phyloP scores from a whole-genome alignment of 164 flowering plant species.

The Berberis vulgaris region DNA sequence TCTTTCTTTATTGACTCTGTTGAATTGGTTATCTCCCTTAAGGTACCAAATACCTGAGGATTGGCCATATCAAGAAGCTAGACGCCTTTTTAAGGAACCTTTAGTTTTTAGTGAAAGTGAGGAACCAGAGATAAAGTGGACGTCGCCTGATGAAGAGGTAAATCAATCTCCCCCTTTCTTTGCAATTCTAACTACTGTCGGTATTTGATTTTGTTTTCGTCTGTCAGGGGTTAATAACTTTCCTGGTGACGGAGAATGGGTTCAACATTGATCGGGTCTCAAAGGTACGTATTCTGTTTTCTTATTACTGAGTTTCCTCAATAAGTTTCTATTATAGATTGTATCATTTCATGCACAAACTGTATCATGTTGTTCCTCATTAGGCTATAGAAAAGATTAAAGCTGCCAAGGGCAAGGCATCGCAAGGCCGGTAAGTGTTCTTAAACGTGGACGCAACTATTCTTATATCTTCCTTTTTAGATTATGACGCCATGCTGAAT shows the following conservation, averaged over 20 bases:
- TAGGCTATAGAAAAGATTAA: constrained; percentile 93
- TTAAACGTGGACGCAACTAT: constrained; percentile 5
- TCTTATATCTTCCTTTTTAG: neutral
- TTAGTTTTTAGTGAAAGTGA: constrained; percentile 39
- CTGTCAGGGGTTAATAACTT: constrained; percentile 56
- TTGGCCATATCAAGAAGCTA: constrained; percentile 87
- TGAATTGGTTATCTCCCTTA: constrained; percentile 8
- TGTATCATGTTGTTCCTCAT: neutral
- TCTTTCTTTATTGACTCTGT: no score
- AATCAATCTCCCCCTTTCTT: neutral
- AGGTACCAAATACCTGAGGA: constrained; percentile 85
- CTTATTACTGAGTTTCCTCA: neutral
- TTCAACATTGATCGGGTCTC: constrained; percentile 83
- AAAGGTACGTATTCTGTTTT: constrained; percentile 43
- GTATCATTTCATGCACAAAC: neutral
- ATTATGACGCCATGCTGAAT: neutral
- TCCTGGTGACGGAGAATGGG: constrained; percentile 82
- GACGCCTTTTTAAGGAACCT: constrained; percentile 85
- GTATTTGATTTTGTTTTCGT: neutral
- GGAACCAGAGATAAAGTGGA: constrained; percentile 72
- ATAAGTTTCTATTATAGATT: neutral
- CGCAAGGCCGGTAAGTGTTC: constrained; percentile 76
- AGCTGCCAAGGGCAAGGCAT: constrained; percentile 78
- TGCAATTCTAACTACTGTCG: neutral
- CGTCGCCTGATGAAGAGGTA: constrained; percentile 87